These are phyloP conservation scores for Pezicula neosporulosa DNA, from an alignment of 2,329 filamentous ascomycete species.

Conservation along the genomic window DNA sequence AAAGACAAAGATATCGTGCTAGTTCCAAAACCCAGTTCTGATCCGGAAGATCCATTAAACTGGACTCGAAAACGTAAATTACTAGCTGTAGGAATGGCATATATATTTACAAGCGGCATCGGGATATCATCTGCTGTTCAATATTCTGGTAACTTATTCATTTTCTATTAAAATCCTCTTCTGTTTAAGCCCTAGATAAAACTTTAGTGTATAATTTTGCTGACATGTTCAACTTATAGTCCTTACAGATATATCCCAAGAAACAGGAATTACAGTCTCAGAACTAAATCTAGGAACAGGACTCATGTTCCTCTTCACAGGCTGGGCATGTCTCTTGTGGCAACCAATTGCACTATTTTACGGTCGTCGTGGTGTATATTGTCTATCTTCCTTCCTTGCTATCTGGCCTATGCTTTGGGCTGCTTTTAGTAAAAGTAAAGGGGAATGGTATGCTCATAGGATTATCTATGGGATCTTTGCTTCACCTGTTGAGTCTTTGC, in stretches of 20 bases:
- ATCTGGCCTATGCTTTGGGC: conserved; percentile 34
- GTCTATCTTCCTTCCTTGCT: conserved; percentile 23
- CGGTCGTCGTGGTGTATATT: conserved; percentile 17
- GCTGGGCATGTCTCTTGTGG: conserved; percentile 47
- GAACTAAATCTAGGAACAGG: conserved; percentile 44
- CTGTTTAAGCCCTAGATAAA: too few species aligned
- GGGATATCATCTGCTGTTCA: conserved; percentile 14
- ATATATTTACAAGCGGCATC: conserved; percentile 4
- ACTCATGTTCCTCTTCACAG: conserved; percentile 45
- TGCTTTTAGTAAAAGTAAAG: conserved; percentile 10
- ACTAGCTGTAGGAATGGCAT: conserved; percentile 2
- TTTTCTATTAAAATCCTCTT: too few species aligned
- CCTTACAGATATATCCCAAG: conserved; percentile 39
- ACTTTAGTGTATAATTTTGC: conserved; percentile 5
- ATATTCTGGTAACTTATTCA: conserved; percentile 34
- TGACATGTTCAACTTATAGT: conserved; percentile 33
- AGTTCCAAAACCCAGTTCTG: conserved; percentile 24
- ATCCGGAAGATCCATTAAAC: conserved; percentile 33
- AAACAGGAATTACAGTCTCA: conserved; percentile 38
- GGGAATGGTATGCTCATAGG: conserved; percentile 15
- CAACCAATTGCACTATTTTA: conserved; percentile 41
- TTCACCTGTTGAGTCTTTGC: conserved; percentile 25
- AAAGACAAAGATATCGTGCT: conserved; percentile 22
- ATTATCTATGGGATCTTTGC: conserved; percentile 23
- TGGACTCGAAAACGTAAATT: conserved; percentile 28